Evolutionary conservation across 345 rosid genomes (phyloP).

Genomic region (Aurinia saxatilis): DNA sequence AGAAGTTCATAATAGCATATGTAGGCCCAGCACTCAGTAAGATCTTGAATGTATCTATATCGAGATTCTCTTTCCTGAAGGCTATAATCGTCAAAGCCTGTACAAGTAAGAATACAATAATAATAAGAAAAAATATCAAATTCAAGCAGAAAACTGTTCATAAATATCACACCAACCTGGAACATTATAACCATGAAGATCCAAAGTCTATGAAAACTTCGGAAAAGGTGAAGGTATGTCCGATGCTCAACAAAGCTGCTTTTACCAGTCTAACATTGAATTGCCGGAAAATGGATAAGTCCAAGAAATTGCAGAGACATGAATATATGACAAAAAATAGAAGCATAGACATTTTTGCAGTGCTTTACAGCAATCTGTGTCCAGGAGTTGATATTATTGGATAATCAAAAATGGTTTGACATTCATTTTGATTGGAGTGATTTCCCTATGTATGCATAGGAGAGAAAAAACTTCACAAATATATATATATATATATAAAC

Average conservation of each 20-base stretch:
- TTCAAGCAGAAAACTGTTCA: slow-evolving; percentile 5
- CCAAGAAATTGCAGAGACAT: slow-evolving; percentile 5
- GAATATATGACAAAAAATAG: slow-evolving; percentile 5
- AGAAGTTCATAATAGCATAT: slow-evolving; percentile 80
- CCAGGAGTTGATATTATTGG: neutral
- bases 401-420: neutral
- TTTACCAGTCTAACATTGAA: slow-evolving; percentile 68
- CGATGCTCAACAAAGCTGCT: slow-evolving; percentile 97
- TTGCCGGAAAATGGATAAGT: slow-evolving; percentile 7
- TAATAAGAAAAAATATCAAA: neutral
- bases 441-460: neutral
- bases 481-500: slow-evolving; percentile 7
- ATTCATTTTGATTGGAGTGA: neutral
- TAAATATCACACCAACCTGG: slow-evolving; percentile 50
- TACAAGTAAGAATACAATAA: slow-evolving; percentile 1
- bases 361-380: neutral
- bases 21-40: slow-evolving; percentile 84
- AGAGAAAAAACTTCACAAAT: neutral
- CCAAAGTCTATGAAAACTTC: slow-evolving; percentile 95
- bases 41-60: slow-evolving; percentile 63
- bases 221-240: slow-evolving; percentile 87
- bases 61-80: slow-evolving; percentile 51
- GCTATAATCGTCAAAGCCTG: slow-evolving; percentile 89
- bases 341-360: slow-evolving; percentile 13
- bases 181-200: slow-evolving; percentile 91